Conservation (phyloP, 169 alveolate species). For the Toxoplasma gondii region DNA sequence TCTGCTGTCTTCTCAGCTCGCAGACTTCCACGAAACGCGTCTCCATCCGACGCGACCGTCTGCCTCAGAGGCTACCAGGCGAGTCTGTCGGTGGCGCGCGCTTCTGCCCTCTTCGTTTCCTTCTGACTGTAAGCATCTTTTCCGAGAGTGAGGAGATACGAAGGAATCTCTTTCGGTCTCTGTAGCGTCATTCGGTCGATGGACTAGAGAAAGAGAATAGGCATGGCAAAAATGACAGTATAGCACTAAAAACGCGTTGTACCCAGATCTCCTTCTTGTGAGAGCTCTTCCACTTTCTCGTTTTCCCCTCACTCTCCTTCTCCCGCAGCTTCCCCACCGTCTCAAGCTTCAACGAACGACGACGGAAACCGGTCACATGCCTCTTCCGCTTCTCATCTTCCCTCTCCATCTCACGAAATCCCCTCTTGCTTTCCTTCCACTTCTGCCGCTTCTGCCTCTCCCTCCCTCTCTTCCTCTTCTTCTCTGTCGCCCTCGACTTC, state of each 20-base stretch:
- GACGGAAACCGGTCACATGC: no score
- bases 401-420: neutral
- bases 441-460: neutral
- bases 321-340: neutral
- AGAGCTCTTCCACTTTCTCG: neutral
- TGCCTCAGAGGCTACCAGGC: neutral
- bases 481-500: neutral
- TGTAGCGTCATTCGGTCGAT: no score
- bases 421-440: neutral
- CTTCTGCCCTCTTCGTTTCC: no score
- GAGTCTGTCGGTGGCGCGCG: neutral
- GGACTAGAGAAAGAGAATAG: no score
- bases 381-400: no score
- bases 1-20: neutral
- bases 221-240: no score
- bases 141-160: no score
- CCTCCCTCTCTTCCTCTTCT: neutral
- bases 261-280: no score
- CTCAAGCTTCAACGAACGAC: no score
- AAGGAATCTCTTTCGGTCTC: no score
- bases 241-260: no score
- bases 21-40: slow-evolving; percentile 1
- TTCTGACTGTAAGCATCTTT: no score
- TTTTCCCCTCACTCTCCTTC: neutral
- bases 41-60: neutral